Percentiles rank a stretch among this genome's conserved stretches.
Evolutionary conservation across 805 yeast genomes (phyloP).

Genomic region (Metschnikowia noctiluminum): DNA sequence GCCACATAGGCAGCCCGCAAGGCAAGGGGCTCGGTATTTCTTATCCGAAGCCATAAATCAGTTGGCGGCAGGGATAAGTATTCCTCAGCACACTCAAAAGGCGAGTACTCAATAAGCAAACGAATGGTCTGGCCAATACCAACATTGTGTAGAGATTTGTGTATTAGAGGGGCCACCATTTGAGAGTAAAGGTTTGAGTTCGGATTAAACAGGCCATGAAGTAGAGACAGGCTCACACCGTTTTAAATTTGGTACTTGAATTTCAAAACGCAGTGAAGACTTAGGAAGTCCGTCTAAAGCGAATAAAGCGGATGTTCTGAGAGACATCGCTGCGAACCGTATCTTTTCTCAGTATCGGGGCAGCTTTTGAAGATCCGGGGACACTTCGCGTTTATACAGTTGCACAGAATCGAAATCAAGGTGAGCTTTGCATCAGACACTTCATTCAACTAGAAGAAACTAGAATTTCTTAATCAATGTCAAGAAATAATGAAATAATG

Average conservation of each 20-base stretch:
- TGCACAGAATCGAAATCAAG: too few species aligned
- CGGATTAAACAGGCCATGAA: too few species aligned
- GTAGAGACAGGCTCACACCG: too few species aligned
- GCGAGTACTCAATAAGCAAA: conserved; percentile 13
- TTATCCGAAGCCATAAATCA: conserved; percentile 52
- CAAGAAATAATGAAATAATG: too few species aligned
- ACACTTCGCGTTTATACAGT: too few species aligned
- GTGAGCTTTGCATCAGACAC: too few species aligned
- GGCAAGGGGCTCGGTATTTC: conserved; percentile 68
- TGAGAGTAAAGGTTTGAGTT: not conserved
- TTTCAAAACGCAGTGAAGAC: too few species aligned
- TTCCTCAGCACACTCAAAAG: conserved; percentile 14
- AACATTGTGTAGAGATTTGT: conserved; percentile 15
- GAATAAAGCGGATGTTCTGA: not conserved
- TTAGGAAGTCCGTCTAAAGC: too few species aligned
- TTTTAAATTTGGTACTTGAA: too few species aligned
- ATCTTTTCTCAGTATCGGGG: not conserved
- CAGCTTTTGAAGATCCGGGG: too few species aligned
- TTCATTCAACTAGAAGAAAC: too few species aligned
- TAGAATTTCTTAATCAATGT: too few species aligned
- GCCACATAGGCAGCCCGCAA: conserved; percentile 80
- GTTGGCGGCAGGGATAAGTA: conserved; percentile 20
- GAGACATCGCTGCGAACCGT: not conserved
- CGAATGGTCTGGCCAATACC: conserved; percentile 18
- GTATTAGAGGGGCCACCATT: conserved; percentile 12